Base-by-base conservation (phyloP, 495 filamentous ascomycete genomes). In the Chaetomium fimeti region DNA sequence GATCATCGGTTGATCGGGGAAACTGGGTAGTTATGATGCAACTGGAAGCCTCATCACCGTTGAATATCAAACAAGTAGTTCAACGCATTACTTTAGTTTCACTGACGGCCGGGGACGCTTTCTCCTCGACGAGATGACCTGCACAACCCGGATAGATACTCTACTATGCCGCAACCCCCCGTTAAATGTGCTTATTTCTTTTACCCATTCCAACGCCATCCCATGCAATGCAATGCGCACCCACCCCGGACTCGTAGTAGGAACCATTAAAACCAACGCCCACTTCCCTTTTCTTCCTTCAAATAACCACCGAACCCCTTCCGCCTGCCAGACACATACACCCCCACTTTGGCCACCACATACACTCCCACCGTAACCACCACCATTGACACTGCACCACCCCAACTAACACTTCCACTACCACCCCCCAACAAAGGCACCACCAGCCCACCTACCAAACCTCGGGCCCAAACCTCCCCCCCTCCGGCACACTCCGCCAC, bases 381-480 rank as follows among this genome's bases (percentile, higher is more conserved):
- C 32, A 36, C 32, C 7, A 36, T n/a, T n/a, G n/a, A 36, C 32
- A 36, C 7, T 9, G 5, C 32, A 36, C 32, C 12, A 11, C 32
- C n/a, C n/a, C n/a, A n/a, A 36, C 32, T 6, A 9, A 36, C 32
- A 32, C 29, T 32, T 32, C 29, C 29, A 27, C 13, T 3, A 15
- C 27, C 51, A 25, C 29, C 28, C 28, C 28, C 25, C 15, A 32
- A 24, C 3, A 27, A 11, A 9, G 1, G 6, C 24, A 27, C 49
- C 13, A 29, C 24, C 6, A 29, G n/a, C 53, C 18, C 4, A 38
- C 24, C 24, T 43, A 87, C 85, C 85, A 87, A 9, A 48, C 74
- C 66, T 82, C 80, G 4, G 86, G 85, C 20, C 86, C 86, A 71
- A 88, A 88, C 66, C 74, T 75, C 5, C 76, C 78, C 2, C 84